These are phyloP conservation scores for Rutidosis leptorrhynchoides DNA, from an alignment of 129 eudicot species.

Conservation along the genomic window DNA sequence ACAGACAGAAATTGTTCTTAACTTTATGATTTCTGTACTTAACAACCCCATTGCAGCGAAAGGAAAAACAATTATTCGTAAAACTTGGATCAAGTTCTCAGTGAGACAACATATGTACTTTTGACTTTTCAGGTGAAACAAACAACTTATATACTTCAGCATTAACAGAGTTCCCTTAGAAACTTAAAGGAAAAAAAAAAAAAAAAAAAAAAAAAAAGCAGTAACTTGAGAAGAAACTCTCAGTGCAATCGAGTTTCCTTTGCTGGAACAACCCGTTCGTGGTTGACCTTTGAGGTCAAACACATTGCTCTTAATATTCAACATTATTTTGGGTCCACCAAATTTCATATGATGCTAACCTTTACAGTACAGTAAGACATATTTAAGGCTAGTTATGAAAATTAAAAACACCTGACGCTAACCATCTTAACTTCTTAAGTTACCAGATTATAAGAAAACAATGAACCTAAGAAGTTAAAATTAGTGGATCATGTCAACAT, in stretches of 20 bases:
- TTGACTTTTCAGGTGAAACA: slow-evolving; percentile 15
- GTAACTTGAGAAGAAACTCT: slow-evolving; percentile 7
- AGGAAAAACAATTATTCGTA: neutral
- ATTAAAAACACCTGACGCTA: neutral
- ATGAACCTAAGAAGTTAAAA: neutral
- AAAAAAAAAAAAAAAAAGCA: neutral
- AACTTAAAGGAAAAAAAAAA: neutral
- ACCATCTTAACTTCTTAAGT: slow-evolving; percentile 1
- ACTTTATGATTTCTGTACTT: neutral
- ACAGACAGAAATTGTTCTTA: neutral
- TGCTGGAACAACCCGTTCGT: neutral
- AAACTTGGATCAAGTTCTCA: slow-evolving; percentile 6
- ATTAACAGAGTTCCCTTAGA: neutral
- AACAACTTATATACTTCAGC: neutral
- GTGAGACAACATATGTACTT: neutral
- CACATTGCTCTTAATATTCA: neutral
- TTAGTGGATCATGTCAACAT: neutral
- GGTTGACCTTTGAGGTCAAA: slow-evolving; percentile 18
- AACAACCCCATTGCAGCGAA: neutral
- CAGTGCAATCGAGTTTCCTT: slow-evolving; percentile 2
- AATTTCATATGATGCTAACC: slow-evolving; percentile 10
- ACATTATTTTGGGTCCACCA: neutral
- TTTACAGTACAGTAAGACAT: neutral
- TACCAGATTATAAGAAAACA: neutral
- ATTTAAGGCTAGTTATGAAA: neutral